These are phyloP conservation scores for Ceriops zippeliana DNA, from an alignment of 345 rosid species.

Conservation along the genomic window DNA sequence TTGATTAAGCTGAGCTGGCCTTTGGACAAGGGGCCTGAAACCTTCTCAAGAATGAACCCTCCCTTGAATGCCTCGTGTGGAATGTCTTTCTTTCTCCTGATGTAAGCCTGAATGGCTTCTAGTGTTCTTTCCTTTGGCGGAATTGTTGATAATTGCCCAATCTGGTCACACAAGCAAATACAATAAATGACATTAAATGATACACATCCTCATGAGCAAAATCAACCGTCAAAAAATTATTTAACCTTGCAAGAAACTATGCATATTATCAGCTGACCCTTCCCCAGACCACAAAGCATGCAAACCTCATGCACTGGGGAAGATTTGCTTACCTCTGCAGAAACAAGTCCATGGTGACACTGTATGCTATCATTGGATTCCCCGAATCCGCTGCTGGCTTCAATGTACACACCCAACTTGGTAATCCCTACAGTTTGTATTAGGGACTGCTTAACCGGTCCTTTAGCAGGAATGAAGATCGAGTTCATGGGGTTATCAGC, in stretches of 20 bases:
- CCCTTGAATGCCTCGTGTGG: conserved; percentile 84
- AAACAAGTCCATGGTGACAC: conserved; percentile 77
- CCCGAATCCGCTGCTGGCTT: conserved; percentile 91
- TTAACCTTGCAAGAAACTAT: too few relatives aligned
- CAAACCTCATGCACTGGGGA: too few relatives aligned
- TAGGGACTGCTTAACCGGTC: conserved; percentile 60
- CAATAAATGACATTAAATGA: too few relatives aligned
- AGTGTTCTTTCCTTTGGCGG: conserved; percentile 68
- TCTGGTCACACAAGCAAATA: conserved; percentile 23
- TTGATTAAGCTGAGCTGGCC: conserved; percentile 66
- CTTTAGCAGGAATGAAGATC: conserved; percentile 65
- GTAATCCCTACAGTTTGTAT: conserved; percentile 95
- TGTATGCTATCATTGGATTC: conserved; percentile 67
- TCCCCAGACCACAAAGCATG: too few relatives aligned
- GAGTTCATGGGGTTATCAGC: conserved; percentile 95
- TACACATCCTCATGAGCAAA: too few relatives aligned
- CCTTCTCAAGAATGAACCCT: conserved; percentile 90
- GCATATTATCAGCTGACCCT: too few relatives aligned
- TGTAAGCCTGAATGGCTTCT: conserved; percentile 57
- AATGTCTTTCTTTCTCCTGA: conserved; percentile 44
- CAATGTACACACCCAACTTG: conserved; percentile 79
- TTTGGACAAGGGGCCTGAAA: conserved; percentile 59
- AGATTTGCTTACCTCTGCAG: conserved; percentile 60
- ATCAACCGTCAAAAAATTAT: too few relatives aligned
- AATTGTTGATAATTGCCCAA: conserved; percentile 71